Evolutionary conservation across 331 rosid species (phyloP).

Genomic region (Quercus phellos): DNA sequence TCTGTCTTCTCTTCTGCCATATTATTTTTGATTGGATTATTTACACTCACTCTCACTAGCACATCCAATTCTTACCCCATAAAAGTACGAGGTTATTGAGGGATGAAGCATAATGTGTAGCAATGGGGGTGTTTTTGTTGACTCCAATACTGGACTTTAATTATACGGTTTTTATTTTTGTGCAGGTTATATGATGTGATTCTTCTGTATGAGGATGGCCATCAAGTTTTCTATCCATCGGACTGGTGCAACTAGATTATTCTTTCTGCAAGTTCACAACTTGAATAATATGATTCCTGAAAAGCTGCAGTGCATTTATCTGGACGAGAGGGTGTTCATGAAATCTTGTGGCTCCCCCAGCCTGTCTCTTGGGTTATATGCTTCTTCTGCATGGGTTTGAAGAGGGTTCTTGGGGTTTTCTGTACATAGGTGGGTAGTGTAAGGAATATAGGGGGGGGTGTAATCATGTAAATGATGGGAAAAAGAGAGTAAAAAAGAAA

Average conservation of each 20-base stretch:
- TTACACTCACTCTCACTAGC: not conserved
- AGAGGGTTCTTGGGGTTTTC: conserved; percentile 40
- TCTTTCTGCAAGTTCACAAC: conserved; percentile 21
- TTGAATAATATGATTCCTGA: conserved; percentile 11
- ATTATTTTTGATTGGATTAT: not conserved
- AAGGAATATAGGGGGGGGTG: conserved; percentile 33
- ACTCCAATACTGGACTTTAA: not conserved
- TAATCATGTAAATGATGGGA: conserved; percentile 47
- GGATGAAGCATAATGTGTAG: not conserved
- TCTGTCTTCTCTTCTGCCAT: not conserved
- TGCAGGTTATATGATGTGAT: conserved; percentile 23
- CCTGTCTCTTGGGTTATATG: conserved; percentile 14
- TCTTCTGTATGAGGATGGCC: conserved; percentile 24
- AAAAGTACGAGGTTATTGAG: too few relatives aligned
- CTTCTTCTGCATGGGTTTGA: conserved; percentile 28
- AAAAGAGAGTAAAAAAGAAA: conserved; percentile 40
- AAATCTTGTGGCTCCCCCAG: not conserved
- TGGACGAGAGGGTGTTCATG: conserved; percentile 7
- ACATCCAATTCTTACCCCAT: not conserved
- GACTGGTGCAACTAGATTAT: not conserved
- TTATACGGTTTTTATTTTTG: not conserved
- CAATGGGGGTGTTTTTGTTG: not conserved
- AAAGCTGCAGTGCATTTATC: conserved; percentile 14
- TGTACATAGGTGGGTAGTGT: conserved; percentile 55
- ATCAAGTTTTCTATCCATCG: conserved; percentile 6